Conservation (phyloP, 2,329 filamentous ascomycete species). For the Xenoacremonium recifei region DNA sequence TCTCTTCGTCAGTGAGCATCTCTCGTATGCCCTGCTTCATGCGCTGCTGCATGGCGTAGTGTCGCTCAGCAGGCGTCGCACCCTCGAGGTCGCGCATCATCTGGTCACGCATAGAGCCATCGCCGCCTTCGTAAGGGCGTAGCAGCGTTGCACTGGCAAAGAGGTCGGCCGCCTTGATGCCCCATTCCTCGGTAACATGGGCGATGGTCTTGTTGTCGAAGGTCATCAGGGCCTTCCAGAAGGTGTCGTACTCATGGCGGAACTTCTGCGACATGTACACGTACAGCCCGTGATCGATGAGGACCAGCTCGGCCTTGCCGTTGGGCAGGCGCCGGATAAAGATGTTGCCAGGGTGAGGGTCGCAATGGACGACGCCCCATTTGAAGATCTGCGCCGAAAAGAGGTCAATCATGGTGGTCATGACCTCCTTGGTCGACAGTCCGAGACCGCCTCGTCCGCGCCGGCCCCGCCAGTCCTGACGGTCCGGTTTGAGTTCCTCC, state of each 20-base stretch:
- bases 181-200: constrained; percentile 76
- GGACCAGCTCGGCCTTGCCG: constrained; percentile 84
- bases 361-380: constrained; percentile 93
- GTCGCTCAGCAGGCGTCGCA: constrained; percentile 65
- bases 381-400: constrained; percentile 99
- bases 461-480: constrained; percentile 73
- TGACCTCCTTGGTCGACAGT: constrained; percentile 78
- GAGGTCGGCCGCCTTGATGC: constrained; percentile 82
- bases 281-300: constrained; percentile 97
- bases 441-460: constrained; percentile 78
- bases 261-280: constrained; percentile 85
- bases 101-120: constrained; percentile 61
- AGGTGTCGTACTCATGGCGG: constrained; percentile 78
- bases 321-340: constrained; percentile 84
- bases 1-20: constrained; percentile 79
- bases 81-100: constrained; percentile 64
- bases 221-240: constrained; percentile 93
- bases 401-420: constrained; percentile 94
- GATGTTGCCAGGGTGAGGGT: constrained; percentile 96
- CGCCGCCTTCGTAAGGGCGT: constrained; percentile 86
- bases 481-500: constrained; percentile 73
- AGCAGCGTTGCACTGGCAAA: constrained; percentile 90
- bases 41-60: constrained; percentile 84
- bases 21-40: constrained; percentile 68
- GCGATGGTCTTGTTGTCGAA: constrained; percentile 84